These are phyloP conservation scores for Colletotrichum euphorbiae DNA, from an alignment of 2,329 filamentous ascomycete species.

Conservation along the genomic window DNA sequence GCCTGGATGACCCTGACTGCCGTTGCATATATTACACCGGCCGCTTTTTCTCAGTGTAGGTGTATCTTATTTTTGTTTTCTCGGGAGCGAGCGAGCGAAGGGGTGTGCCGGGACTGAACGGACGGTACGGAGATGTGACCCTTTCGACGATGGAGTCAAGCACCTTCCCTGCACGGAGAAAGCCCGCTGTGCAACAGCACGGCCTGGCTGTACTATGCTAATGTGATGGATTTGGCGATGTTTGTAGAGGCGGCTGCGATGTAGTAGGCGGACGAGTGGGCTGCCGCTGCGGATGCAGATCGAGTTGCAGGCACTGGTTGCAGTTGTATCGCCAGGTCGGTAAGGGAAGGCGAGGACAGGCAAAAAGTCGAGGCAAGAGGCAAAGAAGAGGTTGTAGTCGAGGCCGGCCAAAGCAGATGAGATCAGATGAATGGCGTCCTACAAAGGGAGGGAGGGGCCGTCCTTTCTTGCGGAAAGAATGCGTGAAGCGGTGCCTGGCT, in stretches of 20 bases:
- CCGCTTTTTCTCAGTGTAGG: constrained; percentile 18
- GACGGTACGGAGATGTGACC: constrained; percentile 14
- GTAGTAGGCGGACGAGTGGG: background rate
- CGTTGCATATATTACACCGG: constrained; percentile 55
- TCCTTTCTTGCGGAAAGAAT: constrained; percentile 32
- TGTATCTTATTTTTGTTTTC: constrained; percentile 23
- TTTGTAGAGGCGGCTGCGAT: background rate
- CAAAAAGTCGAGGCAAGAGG: constrained; percentile 6
- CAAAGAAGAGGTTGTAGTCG: constrained; percentile 8
- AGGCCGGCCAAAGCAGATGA: constrained; percentile 25
- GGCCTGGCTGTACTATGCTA: background rate
- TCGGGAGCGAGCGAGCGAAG: constrained; percentile 31
- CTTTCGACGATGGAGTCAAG: constrained; percentile 3
- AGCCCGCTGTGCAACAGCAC: background rate
- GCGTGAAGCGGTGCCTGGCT: constrained; percentile 11
- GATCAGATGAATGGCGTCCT: constrained; percentile 37
- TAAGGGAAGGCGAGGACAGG: background rate
- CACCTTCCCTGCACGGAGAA: constrained; percentile 18
- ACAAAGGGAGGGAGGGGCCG: constrained; percentile 29
- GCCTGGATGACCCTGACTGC: constrained; percentile 58
- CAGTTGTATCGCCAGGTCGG: constrained; percentile 8
- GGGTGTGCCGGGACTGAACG: constrained; percentile 12
- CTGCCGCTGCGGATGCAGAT: constrained; percentile 1
- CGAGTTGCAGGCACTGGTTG: constrained; percentile 14
- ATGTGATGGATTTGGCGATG: background rate